A percentile compares a stretch with the other conserved stretches of the same genome.
phyloP scores from a whole-genome alignment of 2,329 filamentous ascomycete species.

The Pseudogymnoascus sp. region DNA sequence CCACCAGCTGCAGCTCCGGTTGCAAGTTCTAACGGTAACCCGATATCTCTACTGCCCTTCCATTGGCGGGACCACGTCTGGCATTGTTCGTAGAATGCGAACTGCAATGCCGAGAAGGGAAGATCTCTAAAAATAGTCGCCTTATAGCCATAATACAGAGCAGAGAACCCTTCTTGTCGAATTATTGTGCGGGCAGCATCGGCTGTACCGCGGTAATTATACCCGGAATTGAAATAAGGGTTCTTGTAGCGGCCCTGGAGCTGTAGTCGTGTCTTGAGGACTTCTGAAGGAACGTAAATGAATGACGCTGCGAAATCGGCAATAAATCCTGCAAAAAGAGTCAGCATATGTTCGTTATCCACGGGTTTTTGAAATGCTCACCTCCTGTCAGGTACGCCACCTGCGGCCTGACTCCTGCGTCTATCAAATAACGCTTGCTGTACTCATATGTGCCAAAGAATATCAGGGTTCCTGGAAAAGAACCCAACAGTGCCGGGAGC shows the following conservation, averaged over 20 bases:
- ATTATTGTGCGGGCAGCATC: conserved; percentile 83
- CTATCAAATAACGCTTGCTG: conserved; percentile 83
- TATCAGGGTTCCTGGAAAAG: conserved; percentile 84
- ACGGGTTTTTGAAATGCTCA: conserved; percentile 31
- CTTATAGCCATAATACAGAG: conserved; percentile 94
- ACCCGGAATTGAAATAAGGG: conserved; percentile 84
- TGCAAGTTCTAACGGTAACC: conserved; percentile 72
- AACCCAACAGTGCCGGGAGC: conserved; percentile 79
- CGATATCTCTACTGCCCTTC: conserved; percentile 75
- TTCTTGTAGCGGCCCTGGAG: conserved; percentile 94
- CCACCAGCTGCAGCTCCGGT: conserved; percentile 87
- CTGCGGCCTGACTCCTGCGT: conserved; percentile 71
- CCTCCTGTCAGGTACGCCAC: conserved; percentile 80
- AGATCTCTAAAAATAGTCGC: conserved; percentile 90
- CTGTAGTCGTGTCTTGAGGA: conserved; percentile 93
- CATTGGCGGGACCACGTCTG: conserved; percentile 71
- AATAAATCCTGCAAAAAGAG: conserved; percentile 57
- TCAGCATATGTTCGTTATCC: conserved; percentile 11
- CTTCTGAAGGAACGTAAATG: conserved; percentile 93
- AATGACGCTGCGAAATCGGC: conserved; percentile 88
- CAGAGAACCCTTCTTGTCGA: conserved; percentile 68
- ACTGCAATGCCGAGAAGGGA: conserved; percentile 92
- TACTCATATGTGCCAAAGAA: conserved; percentile 97
- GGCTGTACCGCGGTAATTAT: conserved; percentile 83
- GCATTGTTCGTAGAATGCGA: conserved; percentile 97